Conservation (phyloP, 495 filamentous ascomycete species). For the Xanthoparmelia taractica region DNA sequence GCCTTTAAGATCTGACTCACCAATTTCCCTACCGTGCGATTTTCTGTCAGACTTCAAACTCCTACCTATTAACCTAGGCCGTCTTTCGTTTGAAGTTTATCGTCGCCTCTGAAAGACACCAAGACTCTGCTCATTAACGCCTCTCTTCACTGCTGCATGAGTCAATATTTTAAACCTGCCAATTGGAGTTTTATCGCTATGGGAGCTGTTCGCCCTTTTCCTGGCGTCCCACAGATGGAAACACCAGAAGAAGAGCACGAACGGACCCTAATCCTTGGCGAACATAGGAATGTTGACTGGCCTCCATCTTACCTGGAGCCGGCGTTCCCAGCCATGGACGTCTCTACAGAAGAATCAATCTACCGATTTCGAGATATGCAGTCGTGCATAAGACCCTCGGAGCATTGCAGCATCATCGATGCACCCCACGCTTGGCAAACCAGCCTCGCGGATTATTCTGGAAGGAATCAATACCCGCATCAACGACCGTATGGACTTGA, state of each 20-base stretch:
- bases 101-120: background rate
- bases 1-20: conserved; percentile 6
- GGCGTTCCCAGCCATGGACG: background rate
- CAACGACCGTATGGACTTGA: conserved; percentile 11
- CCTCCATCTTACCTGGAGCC: conserved; percentile 1
- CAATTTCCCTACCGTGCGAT: background rate
- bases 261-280: conserved; percentile 1
- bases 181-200: background rate
- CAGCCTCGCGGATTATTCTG: conserved; percentile 1
- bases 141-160: conserved; percentile 5
- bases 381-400: conserved; percentile 5
- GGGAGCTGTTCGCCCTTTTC: conserved; percentile 10
- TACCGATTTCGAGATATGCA: conserved; percentile 4
- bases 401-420: conserved; percentile 9
- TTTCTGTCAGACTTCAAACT: background rate
- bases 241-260: conserved; percentile 5
- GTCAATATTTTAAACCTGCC: background rate
- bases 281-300: conserved; percentile 1
- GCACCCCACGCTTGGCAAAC: conserved; percentile 16
- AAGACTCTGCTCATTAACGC: background rate
- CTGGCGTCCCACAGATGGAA: conserved; percentile 5
- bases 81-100: background rate
- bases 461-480: background rate
- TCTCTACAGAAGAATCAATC: conserved; percentile 1
- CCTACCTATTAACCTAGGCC: background rate